Evolutionary conservation across 495 filamentous ascomycete genomes (phyloP).

Genomic region (Rusavskia elegans): DNA sequence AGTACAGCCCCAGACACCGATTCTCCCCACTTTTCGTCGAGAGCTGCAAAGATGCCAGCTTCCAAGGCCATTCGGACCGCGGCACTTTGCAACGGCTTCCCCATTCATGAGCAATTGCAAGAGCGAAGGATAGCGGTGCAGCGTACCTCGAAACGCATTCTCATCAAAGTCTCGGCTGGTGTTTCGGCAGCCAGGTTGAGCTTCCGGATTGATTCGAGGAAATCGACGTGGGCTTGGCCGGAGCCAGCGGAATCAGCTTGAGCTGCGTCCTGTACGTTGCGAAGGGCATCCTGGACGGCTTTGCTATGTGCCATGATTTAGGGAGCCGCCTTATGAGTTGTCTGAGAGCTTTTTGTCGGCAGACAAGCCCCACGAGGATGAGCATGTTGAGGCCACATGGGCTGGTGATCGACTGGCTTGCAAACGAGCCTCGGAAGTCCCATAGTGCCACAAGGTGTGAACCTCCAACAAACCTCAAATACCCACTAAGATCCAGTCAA

Average conservation of each 20-base stretch:
- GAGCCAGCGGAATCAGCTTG: slow-evolving; percentile 8
- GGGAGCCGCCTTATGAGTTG: too few species aligned
- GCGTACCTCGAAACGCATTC: slow-evolving; percentile 16
- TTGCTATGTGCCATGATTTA: too few species aligned
- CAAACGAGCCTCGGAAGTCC: too few species aligned
- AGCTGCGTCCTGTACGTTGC: slow-evolving; percentile 10
- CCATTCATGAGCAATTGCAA: not conserved
- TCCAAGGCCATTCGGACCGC: slow-evolving; percentile 6
- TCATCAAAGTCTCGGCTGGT: slow-evolving; percentile 14
- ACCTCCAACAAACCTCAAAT: too few species aligned
- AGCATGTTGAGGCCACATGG: too few species aligned
- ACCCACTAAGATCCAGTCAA: too few species aligned
- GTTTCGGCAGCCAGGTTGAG: slow-evolving; percentile 14
- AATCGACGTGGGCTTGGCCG: slow-evolving; percentile 9
- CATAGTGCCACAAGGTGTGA: too few species aligned
- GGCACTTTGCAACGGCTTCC: slow-evolving; percentile 3
- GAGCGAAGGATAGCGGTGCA: not conserved
- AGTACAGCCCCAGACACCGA: slow-evolving; percentile 1
- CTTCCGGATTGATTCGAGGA: slow-evolving; percentile 13
- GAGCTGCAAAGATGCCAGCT: slow-evolving; percentile 1
- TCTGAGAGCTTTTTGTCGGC: too few species aligned
- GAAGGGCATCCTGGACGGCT: not conserved
- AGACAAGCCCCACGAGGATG: too few species aligned
- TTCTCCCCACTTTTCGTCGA: slow-evolving; percentile 7
- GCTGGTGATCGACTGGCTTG: too few species aligned